Conservation (phyloP, 2,329 filamentous ascomycete genomes). For the Aspergillus luchuensis region DNA sequence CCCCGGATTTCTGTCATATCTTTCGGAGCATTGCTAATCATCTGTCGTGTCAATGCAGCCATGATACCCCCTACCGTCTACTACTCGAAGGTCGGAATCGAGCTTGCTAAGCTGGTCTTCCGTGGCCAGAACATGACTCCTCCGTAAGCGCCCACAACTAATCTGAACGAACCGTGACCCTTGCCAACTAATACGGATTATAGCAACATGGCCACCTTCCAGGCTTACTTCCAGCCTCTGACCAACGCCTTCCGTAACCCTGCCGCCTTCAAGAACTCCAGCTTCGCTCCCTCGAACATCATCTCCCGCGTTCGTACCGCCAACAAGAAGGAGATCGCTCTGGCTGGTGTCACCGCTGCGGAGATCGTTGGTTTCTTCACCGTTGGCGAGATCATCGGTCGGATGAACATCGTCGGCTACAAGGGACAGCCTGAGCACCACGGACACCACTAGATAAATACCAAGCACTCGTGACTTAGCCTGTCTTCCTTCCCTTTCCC, state of each 20-base stretch:
- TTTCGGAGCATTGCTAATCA: constrained; percentile 26
- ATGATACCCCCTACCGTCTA: constrained; percentile 84
- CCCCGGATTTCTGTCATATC: constrained; percentile 3
- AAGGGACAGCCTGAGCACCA: constrained; percentile 63
- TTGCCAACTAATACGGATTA: constrained; percentile 19
- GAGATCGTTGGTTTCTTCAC: constrained; percentile 97
- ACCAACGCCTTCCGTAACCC: constrained; percentile 73
- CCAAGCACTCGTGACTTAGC: constrained; percentile 29
- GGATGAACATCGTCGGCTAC: constrained; percentile 95
- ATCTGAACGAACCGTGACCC: constrained; percentile 1
- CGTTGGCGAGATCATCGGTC: constrained; percentile 92
- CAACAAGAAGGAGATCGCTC: constrained; percentile 68
- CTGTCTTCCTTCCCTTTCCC: constrained; percentile 37
- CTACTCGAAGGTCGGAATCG: constrained; percentile 86
- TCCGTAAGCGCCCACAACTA: constrained; percentile 68
- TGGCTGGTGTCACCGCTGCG: constrained; percentile 75
- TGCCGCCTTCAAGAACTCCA: constrained; percentile 58
- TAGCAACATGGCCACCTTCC: constrained; percentile 79
- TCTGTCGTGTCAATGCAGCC: constrained; percentile 55
- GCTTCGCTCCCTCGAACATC: constrained; percentile 56
- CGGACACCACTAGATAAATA: constrained; percentile 34
- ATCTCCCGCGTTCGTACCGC: constrained; percentile 67
- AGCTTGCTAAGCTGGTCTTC: constrained; percentile 86
- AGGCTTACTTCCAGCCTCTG: constrained; percentile 78
- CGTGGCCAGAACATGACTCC: constrained; percentile 86